phyloP scores from a whole-genome alignment of 2,329 filamentous ascomycete genomes.

The Fusarium nodosum region DNA sequence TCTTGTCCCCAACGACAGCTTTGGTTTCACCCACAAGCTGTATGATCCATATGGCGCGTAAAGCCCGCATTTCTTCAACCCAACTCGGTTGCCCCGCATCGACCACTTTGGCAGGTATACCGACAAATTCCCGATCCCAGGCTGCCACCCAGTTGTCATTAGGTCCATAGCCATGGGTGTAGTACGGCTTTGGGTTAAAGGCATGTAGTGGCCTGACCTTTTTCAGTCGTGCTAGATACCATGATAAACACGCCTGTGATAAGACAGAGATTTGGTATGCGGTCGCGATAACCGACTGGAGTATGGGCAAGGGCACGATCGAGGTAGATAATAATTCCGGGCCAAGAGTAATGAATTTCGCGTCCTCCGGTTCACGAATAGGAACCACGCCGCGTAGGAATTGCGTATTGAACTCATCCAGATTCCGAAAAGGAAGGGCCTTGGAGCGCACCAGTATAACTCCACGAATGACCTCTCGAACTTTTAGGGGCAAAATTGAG shows the following conservation, averaged over 20 bases:
- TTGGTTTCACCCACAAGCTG: slow-evolving; percentile 33
- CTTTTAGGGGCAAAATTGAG: neutral
- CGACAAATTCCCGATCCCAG: neutral
- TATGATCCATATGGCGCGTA: slow-evolving; percentile 41
- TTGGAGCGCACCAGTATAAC: neutral
- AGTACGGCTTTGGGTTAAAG: neutral
- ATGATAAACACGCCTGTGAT: neutral
- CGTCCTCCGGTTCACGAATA: neutral
- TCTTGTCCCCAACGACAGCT: too few relatives aligned
- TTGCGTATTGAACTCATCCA: neutral
- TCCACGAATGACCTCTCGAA: neutral
- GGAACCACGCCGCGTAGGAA: neutral
- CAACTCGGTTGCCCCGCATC: slow-evolving; percentile 30
- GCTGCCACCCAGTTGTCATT: neutral
- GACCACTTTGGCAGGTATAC: neutral
- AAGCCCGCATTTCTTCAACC: slow-evolving; percentile 45
- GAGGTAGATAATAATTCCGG: neutral
- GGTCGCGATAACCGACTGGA: neutral
- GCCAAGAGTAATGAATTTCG: neutral
- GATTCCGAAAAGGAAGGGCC: neutral
- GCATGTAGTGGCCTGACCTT: neutral
- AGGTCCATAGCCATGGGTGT: neutral
- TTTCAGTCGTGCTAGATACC: neutral
- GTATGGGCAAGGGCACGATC: neutral
- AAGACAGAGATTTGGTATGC: neutral